Evolutionary conservation across 129 eudicot genomes (phyloP).

Genomic region (Heracleum sosnowskyi): DNA sequence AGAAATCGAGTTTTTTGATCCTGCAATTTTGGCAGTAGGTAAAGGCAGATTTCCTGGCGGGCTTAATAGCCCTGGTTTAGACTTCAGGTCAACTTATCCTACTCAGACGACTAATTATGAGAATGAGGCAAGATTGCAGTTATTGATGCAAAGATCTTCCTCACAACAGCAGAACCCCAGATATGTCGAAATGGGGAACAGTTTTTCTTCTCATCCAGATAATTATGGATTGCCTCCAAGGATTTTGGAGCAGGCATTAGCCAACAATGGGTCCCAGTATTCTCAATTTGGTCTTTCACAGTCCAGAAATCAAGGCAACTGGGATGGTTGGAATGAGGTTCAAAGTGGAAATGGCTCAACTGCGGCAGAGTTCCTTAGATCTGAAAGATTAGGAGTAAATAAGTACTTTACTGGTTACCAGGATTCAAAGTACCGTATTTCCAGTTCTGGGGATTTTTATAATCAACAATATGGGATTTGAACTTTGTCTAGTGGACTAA

Average conservation of each 20-base stretch:
- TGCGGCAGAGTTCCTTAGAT: slow-evolving; percentile 63
- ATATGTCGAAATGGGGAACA: slow-evolving; percentile 43
- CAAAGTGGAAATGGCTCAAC: slow-evolving; percentile 53
- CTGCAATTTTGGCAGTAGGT: slow-evolving; percentile 96
- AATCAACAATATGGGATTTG: slow-evolving; percentile 69
- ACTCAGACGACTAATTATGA: slow-evolving; percentile 50
- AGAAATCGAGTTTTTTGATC: slow-evolving; percentile 87
- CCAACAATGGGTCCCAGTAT: slow-evolving; percentile 45
- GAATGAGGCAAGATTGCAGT: slow-evolving; percentile 65
- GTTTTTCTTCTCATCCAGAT: slow-evolving; percentile 42
- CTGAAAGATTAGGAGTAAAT: slow-evolving; percentile 60
- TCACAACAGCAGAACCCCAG: slow-evolving; percentile 64
- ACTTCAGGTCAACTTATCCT: slow-evolving; percentile 44
- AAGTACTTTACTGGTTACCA: slow-evolving; percentile 59
- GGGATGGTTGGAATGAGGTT: slow-evolving; percentile 89
- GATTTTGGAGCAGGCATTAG: slow-evolving; percentile 36
- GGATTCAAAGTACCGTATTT: slow-evolving; percentile 61
- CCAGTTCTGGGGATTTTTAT: slow-evolving; percentile 60
- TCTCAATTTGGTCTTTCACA: slow-evolving; percentile 49
- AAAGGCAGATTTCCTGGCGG: slow-evolving; percentile 65
- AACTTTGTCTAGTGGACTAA: slow-evolving; percentile 10
- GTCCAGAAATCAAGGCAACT: slow-evolving; percentile 54
- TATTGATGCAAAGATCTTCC: slow-evolving; percentile 60
- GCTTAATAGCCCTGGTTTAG: slow-evolving; percentile 37
- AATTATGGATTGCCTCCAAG: slow-evolving; percentile 59